A percentile compares a stretch with the other conserved stretches of the same genome.
phyloP scores from a whole-genome alignment of 2,329 filamentous ascomycete species.

The Aspergillus sp. region DNA sequence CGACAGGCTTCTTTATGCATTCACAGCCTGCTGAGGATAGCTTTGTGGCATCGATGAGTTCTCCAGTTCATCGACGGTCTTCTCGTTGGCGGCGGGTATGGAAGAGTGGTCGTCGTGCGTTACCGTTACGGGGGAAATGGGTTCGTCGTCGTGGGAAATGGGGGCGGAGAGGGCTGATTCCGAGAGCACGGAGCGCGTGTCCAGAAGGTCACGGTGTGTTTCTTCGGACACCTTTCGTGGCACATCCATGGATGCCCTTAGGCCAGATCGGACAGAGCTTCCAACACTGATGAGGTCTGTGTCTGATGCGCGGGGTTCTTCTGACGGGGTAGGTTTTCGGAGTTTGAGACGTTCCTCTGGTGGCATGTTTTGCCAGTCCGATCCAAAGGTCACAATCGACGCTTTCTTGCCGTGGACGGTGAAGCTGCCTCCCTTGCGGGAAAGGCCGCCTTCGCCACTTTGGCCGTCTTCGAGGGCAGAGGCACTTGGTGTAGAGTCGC shows the following conservation, averaged over 20 bases:
- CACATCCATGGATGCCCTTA: slow-evolving; percentile 10
- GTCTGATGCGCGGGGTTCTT: slow-evolving; percentile 44
- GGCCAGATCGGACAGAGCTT: slow-evolving; percentile 28
- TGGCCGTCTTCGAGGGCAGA: slow-evolving; percentile 57
- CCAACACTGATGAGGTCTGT: slow-evolving; percentile 32
- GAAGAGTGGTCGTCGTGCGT: slow-evolving; percentile 16
- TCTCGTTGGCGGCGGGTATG: slow-evolving; percentile 3
- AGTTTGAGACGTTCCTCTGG: slow-evolving; percentile 73
- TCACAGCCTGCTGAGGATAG: slow-evolving; percentile 33
- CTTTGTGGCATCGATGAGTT: slow-evolving; percentile 28
- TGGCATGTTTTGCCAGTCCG: slow-evolving; percentile 80
- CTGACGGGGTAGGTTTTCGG: slow-evolving; percentile 54
- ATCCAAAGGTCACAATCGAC: slow-evolving; percentile 92
- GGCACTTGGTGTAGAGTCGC: slow-evolving; percentile 69
- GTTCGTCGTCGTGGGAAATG: slow-evolving; percentile 2
- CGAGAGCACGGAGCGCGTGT: slow-evolving; percentile 10
- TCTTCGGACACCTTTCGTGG: slow-evolving; percentile 44
- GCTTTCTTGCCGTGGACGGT: slow-evolving; percentile 98
- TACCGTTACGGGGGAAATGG: slow-evolving; percentile 3
- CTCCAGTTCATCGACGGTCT: slow-evolving; percentile 19
- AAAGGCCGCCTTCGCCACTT: slow-evolving; percentile 66
- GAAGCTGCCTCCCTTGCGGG: slow-evolving; percentile 83
- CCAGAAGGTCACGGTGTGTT: slow-evolving; percentile 10
- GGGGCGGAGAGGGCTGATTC: slow-evolving; percentile 17
- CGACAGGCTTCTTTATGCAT: slow-evolving; percentile 28